Evolutionary conservation across 2,329 filamentous ascomycete species (phyloP).

Genomic region (Beauveria brongniartii): DNA sequence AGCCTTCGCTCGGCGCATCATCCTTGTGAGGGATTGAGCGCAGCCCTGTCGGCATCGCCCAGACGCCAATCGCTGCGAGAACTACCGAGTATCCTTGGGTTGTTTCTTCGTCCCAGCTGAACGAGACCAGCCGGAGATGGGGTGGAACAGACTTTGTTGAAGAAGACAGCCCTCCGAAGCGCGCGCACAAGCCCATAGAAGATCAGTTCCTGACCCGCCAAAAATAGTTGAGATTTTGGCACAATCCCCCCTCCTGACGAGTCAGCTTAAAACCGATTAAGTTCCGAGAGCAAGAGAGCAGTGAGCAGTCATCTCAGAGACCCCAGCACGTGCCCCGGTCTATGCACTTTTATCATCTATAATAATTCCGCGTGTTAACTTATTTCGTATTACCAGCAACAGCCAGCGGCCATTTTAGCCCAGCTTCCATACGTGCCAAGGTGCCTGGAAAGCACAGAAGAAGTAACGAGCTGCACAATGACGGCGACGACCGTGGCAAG

Average conservation of each 20-base stretch:
- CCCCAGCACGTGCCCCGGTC: no score
- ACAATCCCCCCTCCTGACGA: neutral
- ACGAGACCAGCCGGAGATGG: neutral
- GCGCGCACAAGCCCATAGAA: neutral
- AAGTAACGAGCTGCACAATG: neutral
- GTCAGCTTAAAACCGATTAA: neutral
- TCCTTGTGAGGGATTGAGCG: neutral
- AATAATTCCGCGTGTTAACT: no score
- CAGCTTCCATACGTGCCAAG: neutral
- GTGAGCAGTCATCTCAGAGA: no score
- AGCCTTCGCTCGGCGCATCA: neutral
- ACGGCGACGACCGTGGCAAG: neutral
- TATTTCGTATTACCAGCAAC: no score
- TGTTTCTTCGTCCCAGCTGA: neutral
- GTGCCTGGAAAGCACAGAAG: neutral
- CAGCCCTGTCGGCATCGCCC: neutral
- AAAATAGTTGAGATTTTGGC: no score
- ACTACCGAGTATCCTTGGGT: neutral
- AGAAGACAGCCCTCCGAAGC: neutral
- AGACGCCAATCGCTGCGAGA: neutral
- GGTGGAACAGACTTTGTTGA: neutral
- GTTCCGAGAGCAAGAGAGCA: no score
- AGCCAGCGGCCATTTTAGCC: no score
- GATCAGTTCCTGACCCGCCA: neutral
- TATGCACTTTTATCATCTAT: no score